Percentiles rank a stretch among this genome's conserved stretches.
Conservation (phyloP, 768 basidiomycete species). For the Lenzites betulinus region DNA sequence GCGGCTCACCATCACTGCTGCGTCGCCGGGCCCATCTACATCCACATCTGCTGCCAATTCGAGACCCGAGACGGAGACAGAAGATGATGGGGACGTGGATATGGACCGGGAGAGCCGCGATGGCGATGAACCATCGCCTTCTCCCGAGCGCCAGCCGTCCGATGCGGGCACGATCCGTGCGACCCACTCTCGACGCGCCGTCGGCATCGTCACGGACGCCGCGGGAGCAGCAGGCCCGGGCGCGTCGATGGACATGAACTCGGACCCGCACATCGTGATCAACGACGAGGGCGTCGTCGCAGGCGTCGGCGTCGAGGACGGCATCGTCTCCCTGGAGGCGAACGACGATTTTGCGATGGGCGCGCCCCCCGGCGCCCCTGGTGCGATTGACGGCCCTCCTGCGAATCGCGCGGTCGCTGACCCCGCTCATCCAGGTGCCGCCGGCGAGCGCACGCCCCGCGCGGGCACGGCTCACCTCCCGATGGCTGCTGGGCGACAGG, state of each 20-base stretch:
- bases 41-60: constrained; percentile 49
- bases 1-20: constrained; percentile 23
- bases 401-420: constrained; percentile 28
- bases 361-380: constrained; percentile 89
- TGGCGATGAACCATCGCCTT: constrained; percentile 33
- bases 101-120: constrained; percentile 46
- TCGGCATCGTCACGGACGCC: constrained; percentile 50
- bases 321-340: constrained; percentile 73
- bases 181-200: constrained; percentile 42
- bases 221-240: constrained; percentile 31
- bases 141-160: constrained; percentile 33
- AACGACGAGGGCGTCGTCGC: constrained; percentile 46
- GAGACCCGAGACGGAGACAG: constrained; percentile 73
- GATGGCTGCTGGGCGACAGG: constrained; percentile 18
- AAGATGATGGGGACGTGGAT: constrained; percentile 71
- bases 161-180: constrained; percentile 28
- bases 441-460: constrained; percentile 50
- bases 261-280: constrained; percentile 55
- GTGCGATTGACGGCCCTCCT: constrained; percentile 55
- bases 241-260: constrained; percentile 42
- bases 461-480: constrained; percentile 60
- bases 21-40: constrained; percentile 30
- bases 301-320: constrained; percentile 67
- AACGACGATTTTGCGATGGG: constrained; percentile 91
- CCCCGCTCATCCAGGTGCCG: constrained; percentile 9